Evolutionary conservation across 441 rosid genomes (phyloP), one percentile per base, ranked within the genome.

Genomic region (Adansonia rubrostipa): DNA sequence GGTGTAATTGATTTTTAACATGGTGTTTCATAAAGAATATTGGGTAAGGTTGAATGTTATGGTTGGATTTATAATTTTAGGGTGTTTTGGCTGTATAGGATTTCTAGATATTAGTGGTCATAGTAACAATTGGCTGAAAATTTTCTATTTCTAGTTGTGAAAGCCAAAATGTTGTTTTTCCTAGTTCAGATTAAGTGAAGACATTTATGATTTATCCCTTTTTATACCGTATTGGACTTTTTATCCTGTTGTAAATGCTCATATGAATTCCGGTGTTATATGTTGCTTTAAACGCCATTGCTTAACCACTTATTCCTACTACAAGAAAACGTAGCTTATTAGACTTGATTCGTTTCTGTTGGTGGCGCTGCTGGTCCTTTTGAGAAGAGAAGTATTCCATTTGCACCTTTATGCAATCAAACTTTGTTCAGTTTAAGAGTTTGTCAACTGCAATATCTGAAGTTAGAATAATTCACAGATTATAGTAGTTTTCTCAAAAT

Each of bases 261-360:
- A 33, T 71, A 33, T 33, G 28, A 9, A 33, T 28, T 53, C 47
- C 48, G 54, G 22, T 50, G 62, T n/a, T 33, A 5, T 53, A 4
- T 71, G 64, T 72, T 54, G 63, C 48, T 28, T 72, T 56, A 72
- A 72, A 19, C 53, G 10, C 7, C 63, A 33, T 72, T 33, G 48
- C 62, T 28, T 33, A 62, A 61, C 17, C 44, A 5, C 13, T 20
- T 15, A 28, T 28, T 62, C 44, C 36, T 6, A 13, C 44, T 11
- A 17, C 67, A 28, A 28, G 44, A 13, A 28, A 8, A 62, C 33
- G 44, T 62, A 13, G 44, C 44, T 62, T 28, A 28, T 11, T 15
- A 14, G 19, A 13, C 33, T 62, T 28, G 54, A 50, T 13, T 50
- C 54, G 14, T 50, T 13, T 1, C 14, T 50, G n/a, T 50, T n/a